Evolutionary conservation across 1,284 basidiomycete species (phyloP).

Genomic region (Xanthoconium separans): DNA sequence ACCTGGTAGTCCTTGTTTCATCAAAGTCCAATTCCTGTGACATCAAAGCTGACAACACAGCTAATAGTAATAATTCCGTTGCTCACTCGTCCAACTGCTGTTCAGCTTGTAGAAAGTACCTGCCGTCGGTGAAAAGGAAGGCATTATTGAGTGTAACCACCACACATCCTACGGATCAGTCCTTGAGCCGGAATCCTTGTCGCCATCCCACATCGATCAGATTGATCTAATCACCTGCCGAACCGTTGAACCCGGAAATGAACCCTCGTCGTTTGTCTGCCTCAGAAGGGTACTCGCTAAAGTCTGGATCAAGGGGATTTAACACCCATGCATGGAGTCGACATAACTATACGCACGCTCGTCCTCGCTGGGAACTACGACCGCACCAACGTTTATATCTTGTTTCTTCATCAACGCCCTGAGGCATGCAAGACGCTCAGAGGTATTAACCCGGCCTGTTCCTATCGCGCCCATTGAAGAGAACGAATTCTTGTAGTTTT

Average conservation of each 20-base stretch:
- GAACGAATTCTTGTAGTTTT: slow-evolving; percentile 2
- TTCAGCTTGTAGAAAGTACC: slow-evolving; percentile 92
- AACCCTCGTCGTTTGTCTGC: slow-evolving; percentile 85
- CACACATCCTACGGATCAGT: slow-evolving; percentile 60
- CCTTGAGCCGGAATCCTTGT: slow-evolving; percentile 3
- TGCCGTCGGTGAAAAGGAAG: slow-evolving; percentile 87
- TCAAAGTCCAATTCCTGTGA: slow-evolving; percentile 83
- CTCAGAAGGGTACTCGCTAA: slow-evolving; percentile 85
- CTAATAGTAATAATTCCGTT: not conserved
- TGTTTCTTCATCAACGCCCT: slow-evolving; percentile 65
- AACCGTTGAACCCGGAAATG: slow-evolving; percentile 92
- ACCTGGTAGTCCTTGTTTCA: slow-evolving; percentile 87
- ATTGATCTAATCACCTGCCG: slow-evolving; percentile 61
- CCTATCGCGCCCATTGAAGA: slow-evolving; percentile 34
- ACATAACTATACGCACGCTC: slow-evolving; percentile 59
- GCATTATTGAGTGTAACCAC: slow-evolving; percentile 75
- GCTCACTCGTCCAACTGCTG: slow-evolving; percentile 82
- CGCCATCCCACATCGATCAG: not conserved
- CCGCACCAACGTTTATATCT: slow-evolving; percentile 60
- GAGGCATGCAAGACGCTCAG: slow-evolving; percentile 56
- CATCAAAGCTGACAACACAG: not conserved
- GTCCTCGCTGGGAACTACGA: slow-evolving; percentile 85
- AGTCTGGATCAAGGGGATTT: slow-evolving; percentile 53
- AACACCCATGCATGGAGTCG: not conserved
- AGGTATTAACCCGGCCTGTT: slow-evolving; percentile 60